Percentiles rank a stretch among this genome's conserved stretches.
These are phyloP conservation scores for Glycine tomentella DNA, from an alignment of 306 rosid species.

Conservation along the genomic window DNA sequence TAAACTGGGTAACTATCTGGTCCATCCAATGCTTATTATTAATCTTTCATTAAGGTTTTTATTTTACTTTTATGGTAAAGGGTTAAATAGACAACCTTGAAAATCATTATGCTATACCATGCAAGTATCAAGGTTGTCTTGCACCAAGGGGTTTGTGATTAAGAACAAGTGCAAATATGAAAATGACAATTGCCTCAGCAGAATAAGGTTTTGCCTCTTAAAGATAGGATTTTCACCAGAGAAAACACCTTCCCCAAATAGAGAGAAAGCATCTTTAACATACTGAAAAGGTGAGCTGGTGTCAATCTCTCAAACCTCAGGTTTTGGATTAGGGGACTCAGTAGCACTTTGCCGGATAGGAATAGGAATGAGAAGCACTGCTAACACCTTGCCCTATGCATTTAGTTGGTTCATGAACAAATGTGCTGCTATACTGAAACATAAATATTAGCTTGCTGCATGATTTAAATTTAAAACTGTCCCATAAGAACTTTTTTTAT, in stretches of 20 bases:
- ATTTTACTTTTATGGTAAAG: neutral
- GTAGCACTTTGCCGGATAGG: constrained; percentile 58
- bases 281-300: constrained; percentile 98
- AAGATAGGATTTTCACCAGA: constrained; percentile 77
- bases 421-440: too few species aligned
- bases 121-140: constrained; percentile 31
- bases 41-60: neutral
- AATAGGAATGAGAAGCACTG: too few species aligned
- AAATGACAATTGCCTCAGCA: constrained; percentile 69
- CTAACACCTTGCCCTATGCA: too few species aligned
- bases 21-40: neutral
- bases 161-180: constrained; percentile 15
- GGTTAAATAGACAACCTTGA: neutral
- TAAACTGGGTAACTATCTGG: constrained; percentile 6
- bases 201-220: constrained; percentile 84
- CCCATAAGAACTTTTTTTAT: too few species aligned
- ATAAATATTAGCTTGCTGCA: too few species aligned
- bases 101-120: constrained; percentile 12
- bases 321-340: constrained; percentile 71
- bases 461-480: too few species aligned
- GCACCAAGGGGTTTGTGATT: neutral
- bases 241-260: constrained; percentile 93
- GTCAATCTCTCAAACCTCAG: constrained; percentile 96
- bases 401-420: too few species aligned
- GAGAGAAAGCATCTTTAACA: constrained; percentile 92